phyloP scores from a whole-genome alignment of 306 rosid genomes.

The Dryas octopetala region DNA sequence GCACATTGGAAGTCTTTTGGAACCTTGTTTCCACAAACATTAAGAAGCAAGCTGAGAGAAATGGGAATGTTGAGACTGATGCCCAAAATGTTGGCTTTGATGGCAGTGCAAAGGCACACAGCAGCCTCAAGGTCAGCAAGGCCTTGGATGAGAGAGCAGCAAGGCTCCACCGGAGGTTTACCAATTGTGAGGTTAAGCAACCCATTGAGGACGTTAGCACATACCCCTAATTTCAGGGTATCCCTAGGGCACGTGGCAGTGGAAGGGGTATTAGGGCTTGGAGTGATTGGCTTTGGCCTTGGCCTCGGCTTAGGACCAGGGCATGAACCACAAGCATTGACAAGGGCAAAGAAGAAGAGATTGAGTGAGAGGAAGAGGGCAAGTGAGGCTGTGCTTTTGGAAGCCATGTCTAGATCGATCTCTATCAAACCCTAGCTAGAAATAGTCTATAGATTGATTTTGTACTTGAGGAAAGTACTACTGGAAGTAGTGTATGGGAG shows the following conservation, averaged over 20 bases:
- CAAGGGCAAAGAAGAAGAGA: constrained; percentile 67
- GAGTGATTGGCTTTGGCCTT: neutral
- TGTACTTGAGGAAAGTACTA: neutral
- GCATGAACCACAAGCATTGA: constrained; percentile 51
- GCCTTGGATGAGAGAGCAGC: constrained; percentile 66
- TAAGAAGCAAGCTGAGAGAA: constrained; percentile 69
- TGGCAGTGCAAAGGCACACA: constrained; percentile 77
- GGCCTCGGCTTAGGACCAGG: constrained; percentile 23
- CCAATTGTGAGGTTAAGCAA: constrained; percentile 53
- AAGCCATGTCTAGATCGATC: constrained; percentile 42
- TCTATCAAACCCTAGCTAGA: constrained; percentile 9
- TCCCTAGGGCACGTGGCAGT: constrained; percentile 51
- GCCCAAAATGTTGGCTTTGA: constrained; percentile 64
- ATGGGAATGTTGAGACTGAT: constrained; percentile 61
- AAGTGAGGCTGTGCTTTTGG: constrained; percentile 54
- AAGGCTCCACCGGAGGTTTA: constrained; percentile 55
- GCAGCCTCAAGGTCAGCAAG: constrained; percentile 77
- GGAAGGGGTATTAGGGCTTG: neutral
- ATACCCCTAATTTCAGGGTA: constrained; percentile 59
- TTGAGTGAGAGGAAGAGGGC: constrained; percentile 66
- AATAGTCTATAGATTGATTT: neutral
- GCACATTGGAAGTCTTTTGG: constrained; percentile 58
- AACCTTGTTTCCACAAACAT: constrained; percentile 44
- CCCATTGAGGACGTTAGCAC: constrained; percentile 57
- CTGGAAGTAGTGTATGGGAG: neutral